phyloP scores from a whole-genome alignment of 2,329 filamentous ascomycete genomes.

The Rhynchosporium secalis region DNA sequence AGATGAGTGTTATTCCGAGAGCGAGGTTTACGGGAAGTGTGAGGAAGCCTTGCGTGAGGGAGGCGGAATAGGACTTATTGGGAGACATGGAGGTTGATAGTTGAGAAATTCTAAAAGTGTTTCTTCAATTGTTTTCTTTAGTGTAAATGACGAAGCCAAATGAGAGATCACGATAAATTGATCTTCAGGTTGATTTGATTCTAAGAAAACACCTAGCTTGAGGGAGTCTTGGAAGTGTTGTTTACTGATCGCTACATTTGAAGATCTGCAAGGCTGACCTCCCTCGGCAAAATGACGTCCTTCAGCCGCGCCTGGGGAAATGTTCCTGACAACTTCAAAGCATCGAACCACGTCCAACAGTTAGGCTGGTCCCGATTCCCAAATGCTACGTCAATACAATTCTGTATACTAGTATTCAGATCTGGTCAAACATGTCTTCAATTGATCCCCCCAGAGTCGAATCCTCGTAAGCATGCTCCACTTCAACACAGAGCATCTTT shows the following conservation, averaged over 20 bases:
- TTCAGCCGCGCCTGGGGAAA: conserved; percentile 20
- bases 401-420: not conserved
- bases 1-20: conserved; percentile 14
- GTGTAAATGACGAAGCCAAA: too few species aligned
- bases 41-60: conserved; percentile 4
- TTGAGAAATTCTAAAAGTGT: not conserved
- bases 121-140: not conserved
- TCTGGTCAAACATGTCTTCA: conserved; percentile 24
- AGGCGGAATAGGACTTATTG: not conserved
- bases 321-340: conserved; percentile 8
- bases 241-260: not conserved
- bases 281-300: conserved; percentile 23
- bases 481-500: not conserved
- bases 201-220: too few species aligned
- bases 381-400: not conserved
- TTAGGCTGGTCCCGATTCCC: conserved; percentile 22
- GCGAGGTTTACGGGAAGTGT: conserved; percentile 3
- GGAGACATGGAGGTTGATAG: not conserved
- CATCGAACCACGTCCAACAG: conserved; percentile 1
- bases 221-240: not conserved
- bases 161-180: too few species aligned
- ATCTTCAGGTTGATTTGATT: too few species aligned
- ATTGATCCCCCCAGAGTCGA: conserved; percentile 37
- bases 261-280: conserved; percentile 15
- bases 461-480: conserved; percentile 43